Conservation (phyloP, 768 basidiomycete species). For the Pulveroboletus ravenelii region DNA sequence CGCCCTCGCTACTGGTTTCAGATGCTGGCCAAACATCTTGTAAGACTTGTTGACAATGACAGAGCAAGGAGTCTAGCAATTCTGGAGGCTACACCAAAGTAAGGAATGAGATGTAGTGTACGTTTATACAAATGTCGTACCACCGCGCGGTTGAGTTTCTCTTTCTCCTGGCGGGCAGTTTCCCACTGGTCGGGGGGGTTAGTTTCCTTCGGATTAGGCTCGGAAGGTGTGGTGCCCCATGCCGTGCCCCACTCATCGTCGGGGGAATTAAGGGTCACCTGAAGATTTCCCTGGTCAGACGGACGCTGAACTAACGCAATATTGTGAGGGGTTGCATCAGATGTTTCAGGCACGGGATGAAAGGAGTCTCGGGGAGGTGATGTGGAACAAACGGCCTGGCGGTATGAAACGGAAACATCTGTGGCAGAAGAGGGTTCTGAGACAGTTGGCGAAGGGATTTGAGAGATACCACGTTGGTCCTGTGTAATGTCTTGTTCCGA, state of each 20-base stretch:
- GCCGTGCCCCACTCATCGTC: conserved; percentile 37
- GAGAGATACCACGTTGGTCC: background rate
- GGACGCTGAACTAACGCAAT: conserved; percentile 36
- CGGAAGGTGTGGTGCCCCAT: conserved; percentile 34
- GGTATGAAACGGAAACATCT: background rate
- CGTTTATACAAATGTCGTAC: conserved; percentile 39
- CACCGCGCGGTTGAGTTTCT: conserved; percentile 55
- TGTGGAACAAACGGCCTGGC: background rate
- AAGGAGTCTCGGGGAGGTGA: background rate
- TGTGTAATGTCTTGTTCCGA: conserved; percentile 1
- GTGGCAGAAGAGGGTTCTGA: background rate
- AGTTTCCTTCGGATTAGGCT: conserved; percentile 16
- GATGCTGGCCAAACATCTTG: conserved; percentile 48
- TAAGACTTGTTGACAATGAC: conserved; percentile 48
- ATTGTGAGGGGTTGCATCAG: conserved; percentile 29
- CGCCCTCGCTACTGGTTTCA: conserved; percentile 25
- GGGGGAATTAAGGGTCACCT: background rate
- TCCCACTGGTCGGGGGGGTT: conserved; percentile 62
- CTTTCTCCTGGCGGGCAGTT: conserved; percentile 51
- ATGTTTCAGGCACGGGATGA: conserved; percentile 10
- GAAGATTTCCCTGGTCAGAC: background rate
- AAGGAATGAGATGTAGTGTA: conserved; percentile 16
- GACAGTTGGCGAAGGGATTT: background rate
- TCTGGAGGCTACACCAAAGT: conserved; percentile 57
- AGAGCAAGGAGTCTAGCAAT: conserved; percentile 52